Base-by-base conservation (phyloP, 2,329 filamentous ascomycete genomes). In the Knufia fluminis region DNA sequence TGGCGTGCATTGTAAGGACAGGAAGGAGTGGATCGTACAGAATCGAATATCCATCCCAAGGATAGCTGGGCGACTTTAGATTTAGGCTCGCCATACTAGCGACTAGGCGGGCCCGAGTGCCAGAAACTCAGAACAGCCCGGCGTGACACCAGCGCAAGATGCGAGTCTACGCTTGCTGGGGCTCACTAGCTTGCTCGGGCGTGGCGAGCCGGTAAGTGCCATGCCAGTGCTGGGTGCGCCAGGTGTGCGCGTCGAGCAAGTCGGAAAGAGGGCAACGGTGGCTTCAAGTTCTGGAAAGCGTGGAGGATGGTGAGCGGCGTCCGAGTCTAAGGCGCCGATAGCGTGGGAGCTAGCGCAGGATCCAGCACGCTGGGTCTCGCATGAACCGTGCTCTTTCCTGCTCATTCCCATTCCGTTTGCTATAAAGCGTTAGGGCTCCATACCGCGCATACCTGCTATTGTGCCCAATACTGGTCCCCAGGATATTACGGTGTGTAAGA, bases 1-100 rank as follows among this genome's bases (percentile, higher is more conserved):
- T 61, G 54, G 57, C 54, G 33, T 49, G 54, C 50, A 56, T 57
- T 52, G 50, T 50, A 50, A 52, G 53, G 51, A 52, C 36, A 48
- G 52, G 24, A 35, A 44, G 40, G 49, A 49, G 52, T 54, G 52
- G 48, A 28, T 22, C 22, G 31, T 4, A 41, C 14, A 38, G 31
- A 46, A 24, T 35, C 22, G 9, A 28, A 19, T 19, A 16, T n/a
- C 41, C 23, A 23, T 32, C 24, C 16, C 16, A 32, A 32, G 31
- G 10, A 39, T 39, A 48, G 32, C 23, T 38, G 19, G 17, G 33
- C 20, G 40, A 31, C 20, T 16, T 46, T 48, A 40, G 44, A 36
- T 40, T 48, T 48, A 39, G 33, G 22, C 33, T 31, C 23, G 33
- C 32, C 35, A 40, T 22, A 19, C 45, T 48, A 48, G 33, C 22